Evolutionary conservation across 805 yeast species (phyloP), one percentile per base, ranked within the genome.

Genomic region (Cyberlindnera xylosilytica): DNA sequence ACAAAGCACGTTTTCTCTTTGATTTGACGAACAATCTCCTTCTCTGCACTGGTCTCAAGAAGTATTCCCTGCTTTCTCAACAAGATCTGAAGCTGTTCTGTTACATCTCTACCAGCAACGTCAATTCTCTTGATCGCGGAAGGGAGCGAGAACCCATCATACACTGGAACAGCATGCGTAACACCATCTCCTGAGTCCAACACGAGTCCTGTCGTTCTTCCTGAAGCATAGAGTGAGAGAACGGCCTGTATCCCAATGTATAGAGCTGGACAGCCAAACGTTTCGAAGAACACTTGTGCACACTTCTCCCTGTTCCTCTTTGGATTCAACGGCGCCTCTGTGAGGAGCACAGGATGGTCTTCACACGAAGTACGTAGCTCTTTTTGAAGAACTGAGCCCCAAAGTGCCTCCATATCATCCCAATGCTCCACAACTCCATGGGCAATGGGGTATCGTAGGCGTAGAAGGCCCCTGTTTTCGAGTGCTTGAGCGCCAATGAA

Each of bases 181-280:
- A 88, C 95, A 4, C 97, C 97, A 61, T 90, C 97, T 5, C 97
- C 97, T n/a, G 83, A 76, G 57, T 90, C 97, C 11, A 91, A 57
- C 3, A 87, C 95, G 29, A 87, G 76, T 1, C 97, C 98, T 0
- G 96, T 89, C 7, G 97, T 90, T 51, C 87, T 68, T 0, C 97
- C 98, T 5, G 87, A 75, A 0, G 97, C 89, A 64, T 91, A 90
- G 30, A 90, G 66, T 4, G 96, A 74, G 30, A 90, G 66, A 10
- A 89, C 89, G 0, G 96, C 91, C 51, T 91, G 98, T 56, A 87
- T 88, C 17, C 97, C 96, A 32, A 91, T 90, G 56, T 91, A 90
- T 6, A 90, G 88, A 3, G 97, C 97, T 20, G 90, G 88, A 63
- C 87, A 84, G 46, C 80, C 78, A 64, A 88, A 90, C 56, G 83